Evolutionary conservation across 371 early-diverging fungal genomes (phyloP), one percentile per base, ranked within the genome.

Genomic region (Lichtheimia hyalospora): DNA sequence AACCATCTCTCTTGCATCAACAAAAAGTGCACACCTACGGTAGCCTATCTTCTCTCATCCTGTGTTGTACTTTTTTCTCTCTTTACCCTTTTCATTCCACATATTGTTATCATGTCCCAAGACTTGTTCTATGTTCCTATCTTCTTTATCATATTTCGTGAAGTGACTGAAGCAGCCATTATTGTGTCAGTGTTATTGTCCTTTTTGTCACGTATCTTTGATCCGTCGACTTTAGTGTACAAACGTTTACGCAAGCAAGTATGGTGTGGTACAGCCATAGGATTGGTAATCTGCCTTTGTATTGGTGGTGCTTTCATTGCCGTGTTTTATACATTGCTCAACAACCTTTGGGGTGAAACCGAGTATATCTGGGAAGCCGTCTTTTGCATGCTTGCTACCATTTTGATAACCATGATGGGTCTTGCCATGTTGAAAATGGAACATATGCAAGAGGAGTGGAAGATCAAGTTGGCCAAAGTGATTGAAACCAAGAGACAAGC

Each of bases 61-160:
- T 34, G 34, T 34, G 34, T 34, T 10, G 27, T 27, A 5, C 10
- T 10, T 34, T 34, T 34, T 34, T 10, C 34, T 34, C 34, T 23
- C 24, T 50, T 14, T 50, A 4, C 23, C 23, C 23, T 24, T 50
- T 50, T 50, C n/a, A 4, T 50, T 21, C 2, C 18, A 14, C 23
- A 16, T 5, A 5, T n/a, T 15, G n/a, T 5, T n/a, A 23, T 50
- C 14, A 23, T 16, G 20, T 16, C 50, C 13, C 50, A 50, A 27
- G 79, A 81, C 58, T 69, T 87, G 18, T 92, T 92, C 65, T 85
- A 88, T 44, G 81, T 92, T 4, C 91, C 93, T 7, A 83, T 92
- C 61, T 94, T 91, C 75, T 92, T 94, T 63, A 89, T 94, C 54
- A 66, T 93, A 55, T 88, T 92, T 66, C 83, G 95, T 61, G 95